Evolutionary conservation across 2,329 filamentous ascomycete species (phyloP).

Genomic region (Neonectria hederae): DNA sequence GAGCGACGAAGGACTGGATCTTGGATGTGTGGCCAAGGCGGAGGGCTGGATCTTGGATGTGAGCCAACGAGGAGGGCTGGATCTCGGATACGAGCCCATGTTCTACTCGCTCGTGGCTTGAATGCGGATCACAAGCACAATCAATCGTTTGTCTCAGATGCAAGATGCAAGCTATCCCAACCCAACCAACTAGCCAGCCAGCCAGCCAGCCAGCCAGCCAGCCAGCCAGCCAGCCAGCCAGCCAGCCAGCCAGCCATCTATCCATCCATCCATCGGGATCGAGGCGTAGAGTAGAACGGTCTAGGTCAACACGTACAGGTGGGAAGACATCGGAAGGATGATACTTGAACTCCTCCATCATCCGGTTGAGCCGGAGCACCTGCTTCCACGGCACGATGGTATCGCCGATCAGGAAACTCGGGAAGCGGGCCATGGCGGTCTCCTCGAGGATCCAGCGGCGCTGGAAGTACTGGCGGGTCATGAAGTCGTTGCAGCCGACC

Average conservation of each 20-base stretch:
- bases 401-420: constrained; percentile 46
- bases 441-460: constrained; percentile 51
- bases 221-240: no score
- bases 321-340: constrained; percentile 45
- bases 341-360: constrained; percentile 50
- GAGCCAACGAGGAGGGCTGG: not conserved
- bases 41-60: not conserved
- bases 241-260: no score
- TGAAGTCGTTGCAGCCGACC: constrained; percentile 41
- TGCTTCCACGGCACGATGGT: constrained; percentile 50
- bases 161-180: no score
- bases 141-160: not conserved
- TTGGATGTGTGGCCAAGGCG: no score
- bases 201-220: no score
- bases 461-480: constrained; percentile 47
- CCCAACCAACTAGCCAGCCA: no score
- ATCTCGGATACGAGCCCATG: not conserved
- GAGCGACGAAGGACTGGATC: not conserved
- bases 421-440: constrained; percentile 46
- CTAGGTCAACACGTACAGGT: not conserved
- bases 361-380: constrained; percentile 46
- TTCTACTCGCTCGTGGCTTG: no score
- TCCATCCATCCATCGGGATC: no score
- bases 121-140: not conserved
- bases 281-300: no score